Evolutionary conservation across 1,284 basidiomycete species (phyloP), one percentile per base, ranked within the genome.

Genomic region (Microbotryomycetes sp.): DNA sequence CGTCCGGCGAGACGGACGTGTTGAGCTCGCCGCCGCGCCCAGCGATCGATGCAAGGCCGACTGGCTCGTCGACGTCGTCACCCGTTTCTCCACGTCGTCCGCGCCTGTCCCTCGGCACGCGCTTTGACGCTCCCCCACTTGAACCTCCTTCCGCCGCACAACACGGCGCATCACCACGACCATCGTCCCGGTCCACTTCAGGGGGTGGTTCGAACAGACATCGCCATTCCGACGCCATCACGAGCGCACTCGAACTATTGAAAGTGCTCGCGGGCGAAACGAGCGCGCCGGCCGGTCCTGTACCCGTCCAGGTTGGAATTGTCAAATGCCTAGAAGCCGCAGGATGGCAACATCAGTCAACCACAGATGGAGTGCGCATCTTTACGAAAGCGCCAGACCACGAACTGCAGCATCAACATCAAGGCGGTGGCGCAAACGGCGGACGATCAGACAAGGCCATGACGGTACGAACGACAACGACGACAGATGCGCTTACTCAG

Each of bases 291-390:
- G 46, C 11, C 5, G 41, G 7, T 18, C 21, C 45, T 26, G 54
- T 27, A 28, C 41, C 16, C 18, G 41, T 27, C 27, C 21, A 31
- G 6, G 29, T 6, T 54, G 61, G 64, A 15, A 60, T 65, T 49
- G 56, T 60, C 41, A 46, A 46, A 9, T 59, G 53, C 49, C 51
- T 65, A 3, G 57, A 62, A 15, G 15, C 41, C 18, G 28, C 53
- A 27, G 64, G 64, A 18, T 65, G 64, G 64, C 15, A 16, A 1
- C 53, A 56, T 16, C 56, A 57, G 9, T 47, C 58, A 11, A 62
- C 64, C 9, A 62, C 52, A 4, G 45, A 50, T 41, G 58, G 53
- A 15, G 54, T 65, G 9, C 47, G 64, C 9, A 62, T 65, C 52
- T 65, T 65, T 30, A 52, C 35, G 31, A 47, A 50, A 21, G 56